Evolutionary conservation across 2,329 filamentous ascomycete species (phyloP).

Genomic region (Chaetomium sp.): DNA sequence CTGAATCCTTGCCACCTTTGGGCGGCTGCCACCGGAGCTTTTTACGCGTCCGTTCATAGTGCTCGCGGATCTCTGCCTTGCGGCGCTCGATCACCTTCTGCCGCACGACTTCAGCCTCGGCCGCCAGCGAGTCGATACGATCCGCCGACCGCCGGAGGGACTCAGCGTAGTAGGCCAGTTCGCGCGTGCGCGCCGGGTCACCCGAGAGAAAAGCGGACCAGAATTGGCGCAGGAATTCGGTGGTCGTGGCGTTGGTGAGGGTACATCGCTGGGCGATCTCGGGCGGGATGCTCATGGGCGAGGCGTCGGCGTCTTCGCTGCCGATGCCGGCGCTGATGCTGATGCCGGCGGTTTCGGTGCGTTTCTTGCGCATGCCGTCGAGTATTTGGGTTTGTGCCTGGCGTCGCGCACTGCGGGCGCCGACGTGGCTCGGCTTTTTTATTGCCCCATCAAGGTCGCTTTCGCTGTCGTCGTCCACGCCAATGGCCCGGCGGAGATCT

Average conservation of each 20-base stretch:
- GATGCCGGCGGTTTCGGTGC: constrained; percentile 49
- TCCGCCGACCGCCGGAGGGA: constrained; percentile 70
- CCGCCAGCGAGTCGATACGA: constrained; percentile 73
- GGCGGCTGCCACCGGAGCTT: constrained; percentile 65
- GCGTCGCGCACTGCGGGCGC: constrained; percentile 60
- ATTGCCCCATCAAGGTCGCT: constrained; percentile 50
- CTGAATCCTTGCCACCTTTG: constrained; percentile 68
- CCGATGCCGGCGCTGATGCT: neutral
- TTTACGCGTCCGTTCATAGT: constrained; percentile 66
- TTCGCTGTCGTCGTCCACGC: constrained; percentile 64
- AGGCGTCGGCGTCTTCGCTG: constrained; percentile 39
- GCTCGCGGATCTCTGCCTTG: constrained; percentile 63
- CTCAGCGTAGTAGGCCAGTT: constrained; percentile 76
- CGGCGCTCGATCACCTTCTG: constrained; percentile 58
- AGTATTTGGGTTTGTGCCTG: constrained; percentile 62
- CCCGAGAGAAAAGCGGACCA: constrained; percentile 90
- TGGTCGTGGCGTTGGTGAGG: constrained; percentile 81
- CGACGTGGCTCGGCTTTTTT: constrained; percentile 51
- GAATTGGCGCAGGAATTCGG: constrained; percentile 96
- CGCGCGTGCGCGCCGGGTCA: constrained; percentile 69
- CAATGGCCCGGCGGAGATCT: constrained; percentile 58
- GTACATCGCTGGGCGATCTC: constrained; percentile 53
- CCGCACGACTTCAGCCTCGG: constrained; percentile 70
- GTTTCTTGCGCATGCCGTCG: constrained; percentile 55
- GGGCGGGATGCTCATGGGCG: constrained; percentile 49